phyloP scores from a whole-genome alignment of 345 rosid genomes.

The Xanthoceras sorbifolium region DNA sequence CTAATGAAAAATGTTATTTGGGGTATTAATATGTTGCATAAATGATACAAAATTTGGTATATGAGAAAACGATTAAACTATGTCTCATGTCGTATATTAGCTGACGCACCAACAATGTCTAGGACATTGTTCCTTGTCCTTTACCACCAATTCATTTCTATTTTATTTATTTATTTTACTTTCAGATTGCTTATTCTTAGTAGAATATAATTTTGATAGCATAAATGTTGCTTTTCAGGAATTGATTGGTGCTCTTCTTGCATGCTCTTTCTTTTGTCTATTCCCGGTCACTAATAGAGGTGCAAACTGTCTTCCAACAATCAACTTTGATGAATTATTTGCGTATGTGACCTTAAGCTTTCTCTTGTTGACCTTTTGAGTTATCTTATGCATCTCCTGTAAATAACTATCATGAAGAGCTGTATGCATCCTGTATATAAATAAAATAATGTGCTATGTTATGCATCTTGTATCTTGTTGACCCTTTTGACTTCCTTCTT shows the following conservation, averaged over 20 bases:
- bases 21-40: neutral
- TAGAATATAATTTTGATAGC: constrained; percentile 6
- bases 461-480: neutral
- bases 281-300: constrained; percentile 64
- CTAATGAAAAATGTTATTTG: neutral
- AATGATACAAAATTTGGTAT: neutral
- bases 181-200: neutral
- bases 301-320: constrained; percentile 63
- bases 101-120: too few relatives aligned
- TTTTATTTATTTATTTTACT: neutral
- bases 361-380: constrained; percentile 25
- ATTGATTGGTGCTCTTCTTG: constrained; percentile 80
- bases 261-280: constrained; percentile 83
- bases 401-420: neutral
- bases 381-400: neutral
- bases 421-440: neutral
- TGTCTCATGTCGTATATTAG: neutral
- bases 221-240: constrained; percentile 52
- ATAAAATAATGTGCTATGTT: neutral
- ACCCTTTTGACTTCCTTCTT: constrained; percentile 3
- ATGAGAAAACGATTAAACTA: neutral
- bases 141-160: neutral
- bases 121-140: neutral
- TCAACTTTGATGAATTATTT: constrained; percentile 84
- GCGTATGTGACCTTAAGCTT: constrained; percentile 61